These are phyloP conservation scores for Acanthochlamys bracteata DNA, from an alignment of 106 monocot genomes.

Conservation along the genomic window DNA sequence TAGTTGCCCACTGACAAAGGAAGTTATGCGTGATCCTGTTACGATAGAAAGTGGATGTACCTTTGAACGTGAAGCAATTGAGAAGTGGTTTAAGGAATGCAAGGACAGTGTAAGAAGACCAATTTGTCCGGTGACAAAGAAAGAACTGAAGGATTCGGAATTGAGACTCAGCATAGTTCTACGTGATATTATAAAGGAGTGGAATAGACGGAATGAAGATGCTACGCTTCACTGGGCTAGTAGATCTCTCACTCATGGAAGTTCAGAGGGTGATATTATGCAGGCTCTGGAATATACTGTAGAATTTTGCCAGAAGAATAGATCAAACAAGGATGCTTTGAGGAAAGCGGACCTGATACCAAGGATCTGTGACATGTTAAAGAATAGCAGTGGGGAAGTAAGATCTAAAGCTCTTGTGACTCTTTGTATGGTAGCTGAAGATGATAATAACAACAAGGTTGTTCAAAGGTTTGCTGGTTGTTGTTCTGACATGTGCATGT, in stretches of 20 bases:
- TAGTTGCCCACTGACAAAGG: conserved; percentile 71
- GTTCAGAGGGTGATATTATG: conserved; percentile 56
- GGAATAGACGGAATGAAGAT: conserved; percentile 77
- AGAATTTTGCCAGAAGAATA: conserved; percentile 49
- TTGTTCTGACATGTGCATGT: no score
- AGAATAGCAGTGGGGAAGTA: conserved; percentile 55
- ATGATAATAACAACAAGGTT: conserved; percentile 82
- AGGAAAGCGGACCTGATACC: conserved; percentile 47
- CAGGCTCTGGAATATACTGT: conserved; percentile 53
- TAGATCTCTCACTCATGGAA: conserved; percentile 42
- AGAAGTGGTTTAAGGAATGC: conserved; percentile 84
- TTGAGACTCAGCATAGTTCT: conserved; percentile 81
- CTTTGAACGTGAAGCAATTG: conserved; percentile 80
- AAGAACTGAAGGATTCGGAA: conserved; percentile 44
- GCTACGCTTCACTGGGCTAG: conserved; percentile 62
- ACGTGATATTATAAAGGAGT: conserved; percentile 80
- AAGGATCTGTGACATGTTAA: conserved; percentile 57
- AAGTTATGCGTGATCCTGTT: conserved; percentile 81
- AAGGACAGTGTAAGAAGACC: conserved; percentile 37
- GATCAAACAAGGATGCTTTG: conserved; percentile 45
- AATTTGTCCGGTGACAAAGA: conserved; percentile 61
- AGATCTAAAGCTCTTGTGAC: conserved; percentile 70
- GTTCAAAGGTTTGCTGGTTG: conserved; percentile 15
- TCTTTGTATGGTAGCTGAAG: conserved; percentile 70
- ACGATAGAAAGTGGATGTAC: conserved; percentile 68